A percentile compares a stretch with the other conserved stretches of the same genome.
These are phyloP conservation scores for Neurospora pannonica DNA, from an alignment of 495 filamentous ascomycete genomes.

Conservation along the genomic window DNA sequence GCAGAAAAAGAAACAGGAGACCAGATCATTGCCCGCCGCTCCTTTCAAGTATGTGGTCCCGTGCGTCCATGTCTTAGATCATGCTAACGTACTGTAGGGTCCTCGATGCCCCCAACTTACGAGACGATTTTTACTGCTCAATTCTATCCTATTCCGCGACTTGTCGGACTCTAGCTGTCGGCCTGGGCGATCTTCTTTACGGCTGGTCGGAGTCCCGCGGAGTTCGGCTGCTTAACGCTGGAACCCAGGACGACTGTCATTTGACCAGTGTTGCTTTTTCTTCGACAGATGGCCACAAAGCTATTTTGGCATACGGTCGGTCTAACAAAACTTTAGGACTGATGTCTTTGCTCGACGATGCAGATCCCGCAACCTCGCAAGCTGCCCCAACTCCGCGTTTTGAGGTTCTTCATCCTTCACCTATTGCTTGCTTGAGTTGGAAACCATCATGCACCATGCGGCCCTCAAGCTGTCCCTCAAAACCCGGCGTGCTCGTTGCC, in stretches of 20 bases:
- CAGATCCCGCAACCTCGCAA: neutral
- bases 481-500: slow-evolving; percentile 31
- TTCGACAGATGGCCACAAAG: slow-evolving; percentile 61
- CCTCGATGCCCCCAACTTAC: slow-evolving; percentile 75
- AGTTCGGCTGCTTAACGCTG: slow-evolving; percentile 36
- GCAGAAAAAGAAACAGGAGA: slow-evolving; percentile 8
- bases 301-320: slow-evolving; percentile 78
- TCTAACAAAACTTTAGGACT: slow-evolving; percentile 52
- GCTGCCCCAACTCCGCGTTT: slow-evolving; percentile 47
- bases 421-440: slow-evolving; percentile 71
- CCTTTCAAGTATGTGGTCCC: slow-evolving; percentile 61
- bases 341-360: slow-evolving; percentile 40
- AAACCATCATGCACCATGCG: slow-evolving; percentile 39
- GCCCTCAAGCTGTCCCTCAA: slow-evolving; percentile 25
- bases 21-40: slow-evolving; percentile 48
- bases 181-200: slow-evolving; percentile 69
- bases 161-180: slow-evolving; percentile 71
- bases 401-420: slow-evolving; percentile 56
- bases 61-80: neutral
- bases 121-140: slow-evolving; percentile 95
- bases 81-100: slow-evolving; percentile 40
- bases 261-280: slow-evolving; percentile 86
- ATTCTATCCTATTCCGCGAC: slow-evolving; percentile 74
- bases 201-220: slow-evolving; percentile 72
- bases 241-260: slow-evolving; percentile 30